Base-by-base conservation (phyloP, 495 filamentous ascomycete genomes). In the Jackrogersella minutella region DNA sequence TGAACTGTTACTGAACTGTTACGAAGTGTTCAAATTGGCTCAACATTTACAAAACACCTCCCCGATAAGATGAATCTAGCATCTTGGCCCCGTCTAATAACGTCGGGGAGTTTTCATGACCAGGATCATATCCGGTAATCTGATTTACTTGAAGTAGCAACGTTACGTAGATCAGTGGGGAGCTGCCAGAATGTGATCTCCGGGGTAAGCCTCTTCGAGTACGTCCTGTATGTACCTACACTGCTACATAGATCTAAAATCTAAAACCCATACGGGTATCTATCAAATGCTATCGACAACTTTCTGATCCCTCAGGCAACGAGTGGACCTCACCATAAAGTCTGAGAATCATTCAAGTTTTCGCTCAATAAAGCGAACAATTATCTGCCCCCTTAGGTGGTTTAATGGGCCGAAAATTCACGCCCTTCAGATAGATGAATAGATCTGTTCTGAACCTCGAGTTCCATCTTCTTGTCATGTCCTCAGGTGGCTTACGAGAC, bases 121-220 rank as follows among this genome's bases (percentile, higher is more conserved):
- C 19, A 58, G 44, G 62, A 43, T 57, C 44, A 36, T 44, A 33
- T 41, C 19, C 46, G 58, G 40, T 33, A 58, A 16, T 54, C 39
- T 47, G 46, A 47, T 62, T 58, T 43, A 58, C 65, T 55, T 43
- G 9, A 58, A 58, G 49, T 22, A 69, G 66, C 49, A 51, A 46
- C 19, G 39, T 19, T 28, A 22, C 9, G 66, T 55, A 64, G 66
- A 69, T 69, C 60, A 60, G 50, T 60, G 60, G 60, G 41, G 66
- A 60, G 52, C 30, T 53, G 17, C 31, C 24, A 52, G n/a, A 19
- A 33, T 30, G 40, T 60, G 59, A 64, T 60, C 60, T 69, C 66
- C 43, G 50, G 64, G 60, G 41, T 60, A 55, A 52, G 17, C 30
- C 40, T 66, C 39, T 39, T 66, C 39, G 14, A 9, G 30, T 41